Conservation (phyloP, 2,329 filamentous ascomycete genomes). For the Colletotrichum tropicale region DNA sequence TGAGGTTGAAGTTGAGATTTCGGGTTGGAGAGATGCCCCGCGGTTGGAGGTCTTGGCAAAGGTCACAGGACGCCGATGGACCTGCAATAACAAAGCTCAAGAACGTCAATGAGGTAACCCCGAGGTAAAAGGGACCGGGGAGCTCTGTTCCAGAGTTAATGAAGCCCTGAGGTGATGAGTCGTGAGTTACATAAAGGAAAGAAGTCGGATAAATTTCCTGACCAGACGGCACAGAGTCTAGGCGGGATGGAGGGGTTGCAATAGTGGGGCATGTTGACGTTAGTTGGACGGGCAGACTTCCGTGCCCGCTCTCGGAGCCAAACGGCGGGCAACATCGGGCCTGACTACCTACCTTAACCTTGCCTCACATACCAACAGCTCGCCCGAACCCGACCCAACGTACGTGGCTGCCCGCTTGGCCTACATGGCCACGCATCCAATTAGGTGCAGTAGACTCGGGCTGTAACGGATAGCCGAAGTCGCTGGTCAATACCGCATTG, state of each 20-base stretch:
- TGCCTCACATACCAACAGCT: neutral
- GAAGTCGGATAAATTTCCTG: neutral
- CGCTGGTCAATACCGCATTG: neutral
- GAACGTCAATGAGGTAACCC: neutral
- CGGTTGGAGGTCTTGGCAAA: neutral
- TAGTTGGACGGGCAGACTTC: constrained; percentile 1
- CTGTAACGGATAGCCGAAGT: neutral
- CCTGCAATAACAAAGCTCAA: neutral
- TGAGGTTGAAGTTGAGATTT: neutral
- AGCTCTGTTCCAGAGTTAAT: neutral
- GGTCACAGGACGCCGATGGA: neutral
- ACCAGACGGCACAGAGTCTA: neutral
- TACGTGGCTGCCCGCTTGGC: neutral
- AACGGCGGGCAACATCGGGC: constrained; percentile 6
- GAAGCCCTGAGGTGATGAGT: neutral
- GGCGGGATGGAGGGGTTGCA: constrained; percentile 1
- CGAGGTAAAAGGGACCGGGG: neutral
- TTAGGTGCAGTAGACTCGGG: neutral
- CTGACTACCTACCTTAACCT: neutral
- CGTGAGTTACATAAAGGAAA: constrained; percentile 1
- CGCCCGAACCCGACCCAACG: neutral
- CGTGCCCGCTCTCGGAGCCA: constrained; percentile 13
- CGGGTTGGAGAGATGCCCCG: neutral
- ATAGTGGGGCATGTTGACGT: constrained; percentile 18
- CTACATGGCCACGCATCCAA: neutral